Percentiles rank a stretch among this genome's conserved stretches.
These are phyloP conservation scores for Candida cerambycidarum DNA, from an alignment of 805 yeast genomes.

Conservation along the genomic window DNA sequence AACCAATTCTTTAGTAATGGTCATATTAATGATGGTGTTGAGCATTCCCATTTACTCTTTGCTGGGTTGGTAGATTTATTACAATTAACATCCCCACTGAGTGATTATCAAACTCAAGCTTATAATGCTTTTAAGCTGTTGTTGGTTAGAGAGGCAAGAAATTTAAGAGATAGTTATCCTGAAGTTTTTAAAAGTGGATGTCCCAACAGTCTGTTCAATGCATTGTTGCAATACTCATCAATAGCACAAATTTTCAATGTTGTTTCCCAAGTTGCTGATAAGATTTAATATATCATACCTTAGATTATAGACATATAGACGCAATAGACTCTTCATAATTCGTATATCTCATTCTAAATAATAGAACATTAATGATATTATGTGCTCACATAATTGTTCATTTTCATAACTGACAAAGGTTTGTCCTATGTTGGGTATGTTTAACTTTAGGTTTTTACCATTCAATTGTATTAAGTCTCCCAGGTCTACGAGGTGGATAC, in stretches of 20 bases:
- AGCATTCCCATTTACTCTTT: conserved; percentile 25
- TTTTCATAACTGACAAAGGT: conserved; percentile 18
- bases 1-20: conserved; percentile 19
- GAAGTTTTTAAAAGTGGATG: conserved; percentile 11
- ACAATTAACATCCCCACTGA: conserved; percentile 15
- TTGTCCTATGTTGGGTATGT: conserved; percentile 16
- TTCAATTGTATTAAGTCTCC: conserved; percentile 16
- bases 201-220: conserved; percentile 12
- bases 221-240: conserved; percentile 22
- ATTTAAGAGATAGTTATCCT: conserved; percentile 16
- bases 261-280: conserved; percentile 17
- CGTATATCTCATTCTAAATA: conserved; percentile 5
- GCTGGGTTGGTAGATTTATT: conserved; percentile 28
- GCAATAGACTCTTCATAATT: too few relatives aligned
- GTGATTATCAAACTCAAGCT: conserved; percentile 17
- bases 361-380: conserved; percentile 14
- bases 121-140: conserved; percentile 19
- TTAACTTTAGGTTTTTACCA: conserved; percentile 15
- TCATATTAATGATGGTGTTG: conserved; percentile 25
- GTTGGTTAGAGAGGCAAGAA: conserved; percentile 21
- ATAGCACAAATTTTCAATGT: conserved; percentile 22
- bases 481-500: conserved; percentile 5
- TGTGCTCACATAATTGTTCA: conserved; percentile 17
- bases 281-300: conserved; percentile 17
- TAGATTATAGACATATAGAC: conserved; percentile 1